phyloP scores from a whole-genome alignment of 108 stramenopile genomes.

The Cylindrotheca closterium region DNA sequence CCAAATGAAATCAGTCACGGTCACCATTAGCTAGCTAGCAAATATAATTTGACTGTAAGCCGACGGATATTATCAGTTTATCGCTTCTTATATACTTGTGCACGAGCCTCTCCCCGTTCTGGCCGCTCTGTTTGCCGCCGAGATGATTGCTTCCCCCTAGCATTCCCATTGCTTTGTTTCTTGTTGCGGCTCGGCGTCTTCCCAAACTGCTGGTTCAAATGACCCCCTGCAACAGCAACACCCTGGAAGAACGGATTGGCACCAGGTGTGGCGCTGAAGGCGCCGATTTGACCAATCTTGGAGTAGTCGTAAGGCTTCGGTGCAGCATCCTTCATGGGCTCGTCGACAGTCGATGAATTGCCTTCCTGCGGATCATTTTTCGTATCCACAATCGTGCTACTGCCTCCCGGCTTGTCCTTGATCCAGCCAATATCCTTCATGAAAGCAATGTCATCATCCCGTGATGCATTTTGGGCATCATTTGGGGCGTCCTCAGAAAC shows the following conservation, averaged over 20 bases:
- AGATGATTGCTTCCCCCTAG: conserved; percentile 20
- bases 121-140: conserved; percentile 36
- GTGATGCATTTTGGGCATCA: conserved; percentile 12
- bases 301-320: conserved; percentile 40
- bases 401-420: conserved; percentile 63
- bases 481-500: conserved; percentile 20
- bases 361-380: background rate
- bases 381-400: conserved; percentile 42
- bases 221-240: conserved; percentile 25
- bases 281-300: conserved; percentile 30
- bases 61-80: no score
- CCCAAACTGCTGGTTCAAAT: conserved; percentile 32
- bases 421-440: conserved; percentile 87
- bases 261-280: conserved; percentile 23
- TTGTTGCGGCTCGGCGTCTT: conserved; percentile 8
- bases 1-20: conserved; percentile 45
- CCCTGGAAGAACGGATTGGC: conserved; percentile 38
- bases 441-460: conserved; percentile 73
- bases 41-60: conserved; percentile 4
- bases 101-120: conserved; percentile 15
- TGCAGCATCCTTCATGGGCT: conserved; percentile 10
- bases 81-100: conserved; percentile 38
- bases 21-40: conserved; percentile 10
- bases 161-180: conserved; percentile 12
- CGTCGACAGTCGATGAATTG: conserved; percentile 14